Evolutionary conservation across 2,329 filamentous ascomycete species (phyloP).

Genomic region (Diaporthe sp.): DNA sequence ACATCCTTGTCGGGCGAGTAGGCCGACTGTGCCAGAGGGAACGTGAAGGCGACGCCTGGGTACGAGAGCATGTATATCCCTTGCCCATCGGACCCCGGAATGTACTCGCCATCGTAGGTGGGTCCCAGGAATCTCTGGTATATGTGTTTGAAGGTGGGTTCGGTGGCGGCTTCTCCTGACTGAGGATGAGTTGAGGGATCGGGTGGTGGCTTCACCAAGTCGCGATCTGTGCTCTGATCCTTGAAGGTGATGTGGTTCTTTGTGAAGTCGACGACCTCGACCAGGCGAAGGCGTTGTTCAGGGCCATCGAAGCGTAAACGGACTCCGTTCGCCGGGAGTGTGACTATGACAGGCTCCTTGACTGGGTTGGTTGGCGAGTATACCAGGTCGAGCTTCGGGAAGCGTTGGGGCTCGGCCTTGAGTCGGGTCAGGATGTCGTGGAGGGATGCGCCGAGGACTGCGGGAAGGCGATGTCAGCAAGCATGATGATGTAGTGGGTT

Average conservation of each 20-base stretch:
- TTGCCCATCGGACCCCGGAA: conserved; percentile 68
- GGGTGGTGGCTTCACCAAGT: conserved; percentile 75
- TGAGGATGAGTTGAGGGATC: conserved; percentile 40
- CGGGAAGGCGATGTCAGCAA: conserved; percentile 31
- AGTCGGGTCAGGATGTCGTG: conserved; percentile 89
- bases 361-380: conserved; percentile 84
- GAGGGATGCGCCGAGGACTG: conserved; percentile 89
- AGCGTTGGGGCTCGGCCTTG: conserved; percentile 86
- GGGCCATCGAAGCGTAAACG: conserved; percentile 93
- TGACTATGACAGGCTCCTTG: conserved; percentile 77
- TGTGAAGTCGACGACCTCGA: conserved; percentile 91
- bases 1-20: conserved; percentile 85
- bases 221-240: conserved; percentile 70
- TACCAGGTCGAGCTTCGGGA: conserved; percentile 83
- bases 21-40: conserved; percentile 77
- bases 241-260: conserved; percentile 88
- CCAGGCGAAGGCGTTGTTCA: conserved; percentile 89
- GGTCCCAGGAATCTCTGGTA: conserved; percentile 95
- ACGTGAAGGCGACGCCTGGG: conserved; percentile 93
- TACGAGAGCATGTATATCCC: conserved; percentile 90
- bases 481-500: neutral
- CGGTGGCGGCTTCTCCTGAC: conserved; percentile 50
- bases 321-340: conserved; percentile 85
- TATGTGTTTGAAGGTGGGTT: conserved; percentile 87
- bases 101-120: conserved; percentile 93